These are phyloP conservation scores for Phalaenopsis aphrodite DNA, from an alignment of 106 monocot species.

Conservation along the genomic window DNA sequence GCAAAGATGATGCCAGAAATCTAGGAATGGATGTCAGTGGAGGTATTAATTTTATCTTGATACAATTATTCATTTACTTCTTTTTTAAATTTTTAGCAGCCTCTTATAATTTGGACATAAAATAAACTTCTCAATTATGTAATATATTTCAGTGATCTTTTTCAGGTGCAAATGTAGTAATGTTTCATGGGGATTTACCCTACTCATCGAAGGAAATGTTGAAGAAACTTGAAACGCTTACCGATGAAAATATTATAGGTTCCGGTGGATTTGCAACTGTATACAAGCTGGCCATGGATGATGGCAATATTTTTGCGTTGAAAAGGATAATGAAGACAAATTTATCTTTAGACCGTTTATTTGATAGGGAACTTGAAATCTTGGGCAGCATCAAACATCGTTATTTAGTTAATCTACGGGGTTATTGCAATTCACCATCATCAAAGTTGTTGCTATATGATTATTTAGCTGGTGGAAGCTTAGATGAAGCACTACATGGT, in stretches of 20 bases:
- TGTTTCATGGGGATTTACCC: conserved; percentile 98
- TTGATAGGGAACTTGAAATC: conserved; percentile 96
- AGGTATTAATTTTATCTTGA: conserved; percentile 34
- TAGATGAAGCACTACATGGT: conserved; percentile 96
- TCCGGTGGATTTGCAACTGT: conserved; percentile 93
- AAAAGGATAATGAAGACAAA: conserved; percentile 92
- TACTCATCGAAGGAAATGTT: conserved; percentile 92
- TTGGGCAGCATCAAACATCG: conserved; percentile 96
- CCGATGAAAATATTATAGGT: conserved; percentile 78
- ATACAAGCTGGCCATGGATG: conserved; percentile 92
- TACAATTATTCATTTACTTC: background rate
- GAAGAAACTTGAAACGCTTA: conserved; percentile 68
- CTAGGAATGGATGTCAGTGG: conserved; percentile 68
- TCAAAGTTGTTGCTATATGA: conserved; percentile 90
- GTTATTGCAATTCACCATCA: conserved; percentile 93
- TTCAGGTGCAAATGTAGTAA: conserved; percentile 87
- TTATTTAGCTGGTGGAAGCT: conserved; percentile 82
- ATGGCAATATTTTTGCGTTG: conserved; percentile 89
- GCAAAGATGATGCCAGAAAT: conserved; percentile 51
- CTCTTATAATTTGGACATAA: background rate
- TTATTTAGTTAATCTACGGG: conserved; percentile 93
- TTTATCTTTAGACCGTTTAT: conserved; percentile 70
- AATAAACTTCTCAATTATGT: background rate
- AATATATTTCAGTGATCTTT: conserved; percentile 5
- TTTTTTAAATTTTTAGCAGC: background rate